Evolutionary conservation across 2,329 filamentous ascomycete species (phyloP), one percentile per base, ranked within the genome.

Genomic region (Nigrospora osmanthi): DNA sequence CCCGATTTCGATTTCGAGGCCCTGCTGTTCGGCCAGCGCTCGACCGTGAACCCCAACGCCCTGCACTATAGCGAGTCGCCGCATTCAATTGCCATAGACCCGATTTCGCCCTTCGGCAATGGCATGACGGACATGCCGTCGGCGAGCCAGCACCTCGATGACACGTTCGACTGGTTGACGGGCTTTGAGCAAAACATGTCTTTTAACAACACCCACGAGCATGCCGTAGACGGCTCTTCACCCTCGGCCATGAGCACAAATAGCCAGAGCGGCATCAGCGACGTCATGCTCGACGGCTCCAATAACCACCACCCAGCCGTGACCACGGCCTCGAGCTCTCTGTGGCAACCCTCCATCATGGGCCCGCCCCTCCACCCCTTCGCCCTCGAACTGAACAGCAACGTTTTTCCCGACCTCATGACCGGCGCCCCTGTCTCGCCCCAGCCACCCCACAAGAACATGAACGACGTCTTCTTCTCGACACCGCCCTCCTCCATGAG

Each of bases 191-290:
- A 44, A 34, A 44, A 44, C 14, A 38, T 38, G 35, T 38, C 35
- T 6, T 44, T 44, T 15, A 44, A 34, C 36, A 79, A 77, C 46
- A 69, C 72, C 45, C 85, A 85, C 57, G 89, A 95, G 55, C 85
- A 83, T 52, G 89, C 87, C 28, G 79, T 96, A 44, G 91, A 95
- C 57, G 89, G 87, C 47, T 97, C 93, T 11, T 97, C 93, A 13
- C 93, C 93, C 14, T 97, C 93, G 10, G 89, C 89, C 39, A 91
- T 97, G 63, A 97, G 91, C 69, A 95, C 88, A 37, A 88, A 87
- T 47, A 97, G 90, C 66, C 90, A 94, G 59, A 91, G 87, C 62
- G 87, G 85, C 42, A 87, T 90, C 63, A 94, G 88, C 65, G 93
- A 97, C 61, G 81, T 89, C 48, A 89, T 95, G 84, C 73, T 93